Evolutionary conservation across 2,329 filamentous ascomycete species (phyloP), one percentile per base, ranked within the genome.

Genomic region (Dothistroma septosporum): DNA sequence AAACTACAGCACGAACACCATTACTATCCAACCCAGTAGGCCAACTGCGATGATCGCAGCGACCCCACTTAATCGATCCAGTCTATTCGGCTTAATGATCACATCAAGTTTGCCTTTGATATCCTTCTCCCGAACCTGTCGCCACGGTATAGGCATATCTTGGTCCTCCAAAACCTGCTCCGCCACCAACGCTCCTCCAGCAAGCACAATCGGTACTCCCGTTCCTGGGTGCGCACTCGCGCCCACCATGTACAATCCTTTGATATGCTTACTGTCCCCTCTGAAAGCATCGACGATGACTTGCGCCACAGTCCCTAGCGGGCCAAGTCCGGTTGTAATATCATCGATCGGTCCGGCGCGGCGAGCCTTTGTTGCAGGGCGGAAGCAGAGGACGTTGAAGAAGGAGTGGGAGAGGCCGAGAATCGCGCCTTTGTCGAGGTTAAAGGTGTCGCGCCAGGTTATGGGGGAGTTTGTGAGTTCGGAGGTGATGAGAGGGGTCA

Each of bases 221-320:
- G 88, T 91, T 1, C 89, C 89, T 0, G 89, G 88, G 76, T 92
- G 88, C 21, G 88, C 89, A 69, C 85, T 88, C 1, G 88, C 88
- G 35, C 88, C 88, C 0, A 91, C 89, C 69, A 91, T 91, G 70
- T 90, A 90, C 24, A 86, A 73, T 2, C 78, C 76, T 12, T 76
- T 65, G 19, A 87, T 76, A 5, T 77, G 78, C 4, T 64, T 67
- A 5, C 47, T 53, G n/a, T 61, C 50, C 1, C 65, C 60, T 24
- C 71, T 48, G 0, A 62, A 53, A 5, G 67, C 58, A 58, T 74
- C 72, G 7, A 65, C 64, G 3, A 72, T 32, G 9, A 67, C 65
- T 53, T 70, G 66, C 14, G 52, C 63, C 12, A 70, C 65, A 9
- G 67, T 60, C 5, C 66, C 72, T 9, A 67, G 19, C 1, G 69